Evolutionary conservation across 2,329 filamentous ascomycete species (phyloP).

Genomic region (Didymella exigua): DNA sequence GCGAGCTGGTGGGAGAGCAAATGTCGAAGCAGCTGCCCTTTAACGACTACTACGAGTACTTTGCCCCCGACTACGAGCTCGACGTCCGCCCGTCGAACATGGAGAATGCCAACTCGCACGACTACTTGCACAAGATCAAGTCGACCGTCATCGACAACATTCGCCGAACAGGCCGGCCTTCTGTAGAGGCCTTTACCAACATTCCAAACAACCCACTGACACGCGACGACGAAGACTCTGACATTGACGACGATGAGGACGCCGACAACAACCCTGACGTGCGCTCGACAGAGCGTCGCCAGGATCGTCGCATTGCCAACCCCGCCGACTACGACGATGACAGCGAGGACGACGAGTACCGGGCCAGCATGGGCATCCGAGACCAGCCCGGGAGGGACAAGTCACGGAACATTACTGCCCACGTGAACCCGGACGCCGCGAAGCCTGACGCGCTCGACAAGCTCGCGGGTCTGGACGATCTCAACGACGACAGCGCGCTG

Average conservation of each 20-base stretch:
- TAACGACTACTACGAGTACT: slow-evolving; percentile 93
- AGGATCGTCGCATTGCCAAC: slow-evolving; percentile 77
- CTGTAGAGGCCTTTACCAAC: slow-evolving; percentile 54
- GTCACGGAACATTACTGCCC: slow-evolving; percentile 65
- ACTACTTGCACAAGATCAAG: slow-evolving; percentile 72
- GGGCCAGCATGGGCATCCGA: slow-evolving; percentile 72
- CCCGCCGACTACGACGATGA: slow-evolving; percentile 76
- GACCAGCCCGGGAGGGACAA: slow-evolving; percentile 56
- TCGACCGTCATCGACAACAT: slow-evolving; percentile 70
- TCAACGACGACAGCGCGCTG: slow-evolving; percentile 41
- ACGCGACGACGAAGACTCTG: slow-evolving; percentile 67
- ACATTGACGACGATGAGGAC: slow-evolving; percentile 72
- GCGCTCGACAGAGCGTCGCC: slow-evolving; percentile 79
- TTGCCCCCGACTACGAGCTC: slow-evolving; percentile 71
- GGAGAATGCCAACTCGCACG: slow-evolving; percentile 72
- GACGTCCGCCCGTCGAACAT: slow-evolving; percentile 73
- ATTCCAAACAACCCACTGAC: slow-evolving; percentile 63
- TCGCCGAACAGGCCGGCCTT: slow-evolving; percentile 66
- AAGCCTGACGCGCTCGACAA: slow-evolving; percentile 36
- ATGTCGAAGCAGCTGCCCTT: slow-evolving; percentile 86
- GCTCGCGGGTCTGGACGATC: slow-evolving; percentile 33
- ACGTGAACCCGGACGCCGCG: slow-evolving; percentile 59
- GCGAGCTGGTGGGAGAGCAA: slow-evolving; percentile 80
- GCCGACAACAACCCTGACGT: slow-evolving; percentile 86
- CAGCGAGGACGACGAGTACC: slow-evolving; percentile 86